Base-by-base conservation (phyloP, 1,139 yeast species). In the Suhomyces ambrosiae region DNA sequence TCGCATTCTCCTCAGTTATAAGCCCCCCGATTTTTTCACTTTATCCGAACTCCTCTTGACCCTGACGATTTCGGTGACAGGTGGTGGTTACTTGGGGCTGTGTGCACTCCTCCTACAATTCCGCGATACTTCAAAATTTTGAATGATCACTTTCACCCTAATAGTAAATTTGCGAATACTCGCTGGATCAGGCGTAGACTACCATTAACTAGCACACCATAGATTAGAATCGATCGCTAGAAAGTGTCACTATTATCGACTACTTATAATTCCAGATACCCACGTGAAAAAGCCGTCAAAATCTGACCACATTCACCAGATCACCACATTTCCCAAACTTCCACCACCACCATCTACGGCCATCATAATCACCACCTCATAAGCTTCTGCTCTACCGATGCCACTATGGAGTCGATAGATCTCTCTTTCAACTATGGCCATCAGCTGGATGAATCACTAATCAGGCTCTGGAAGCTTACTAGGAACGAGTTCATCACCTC, bases 401-500 rank as follows among this genome's bases (percentile, higher is more conserved):
- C 22, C 37, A 41, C 28, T 26, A 47, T 46, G 51, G 49, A 46
- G 37, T 40, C 51, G 16, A 42, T 48, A 32, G 46, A 47, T 13
- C 40, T 48, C 27, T 40, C 49, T 19, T 45, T 48, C 26, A 40
- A 42, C 27, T 46, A 41, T 22, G 48, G 47, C 35, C 36, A 41
- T 25, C 43, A 37, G n/a, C 44, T 47, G 26, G 53, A 49, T 25
- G 48, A 47, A 32, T 40, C 48, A 12, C 33, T 49, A 23, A 37
- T 47, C 33, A 38, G 38, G 35, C 49, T 49, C 35, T 49, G 53
- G 53, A 42, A 47, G 32, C 40, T 47, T 30, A 49, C 52, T 19
- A 35, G 41, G 22, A 45, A 41, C 30, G 47, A 46, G 7, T 35
- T 40, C 21, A 32, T 42, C 2, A 30, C 42, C 5, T 32, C 50